Percentiles rank a stretch among this genome's conserved stretches.
Evolutionary conservation across 208 protist genomes (phyloP).

Genomic region (Leishmania aethiopica): DNA sequence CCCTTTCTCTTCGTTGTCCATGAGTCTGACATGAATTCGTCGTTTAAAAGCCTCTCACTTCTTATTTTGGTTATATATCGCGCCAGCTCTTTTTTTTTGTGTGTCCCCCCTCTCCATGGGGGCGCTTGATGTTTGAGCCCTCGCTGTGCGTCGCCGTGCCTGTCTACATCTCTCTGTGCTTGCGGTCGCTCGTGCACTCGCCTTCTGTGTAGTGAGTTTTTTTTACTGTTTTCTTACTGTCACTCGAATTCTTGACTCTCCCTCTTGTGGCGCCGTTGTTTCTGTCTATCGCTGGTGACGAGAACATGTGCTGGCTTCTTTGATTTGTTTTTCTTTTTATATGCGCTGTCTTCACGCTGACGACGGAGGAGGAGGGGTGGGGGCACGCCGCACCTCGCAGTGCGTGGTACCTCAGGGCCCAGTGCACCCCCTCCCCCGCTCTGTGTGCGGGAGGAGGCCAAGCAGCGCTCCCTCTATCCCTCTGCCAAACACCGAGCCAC

Average conservation of each 20-base stretch:
- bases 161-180: neutral
- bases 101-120: too few relatives aligned
- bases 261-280: too few relatives aligned
- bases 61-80: too few relatives aligned
- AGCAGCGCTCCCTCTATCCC: too few relatives aligned
- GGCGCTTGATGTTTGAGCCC: neutral
- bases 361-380: neutral
- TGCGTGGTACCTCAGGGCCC: neutral
- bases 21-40: too few relatives aligned
- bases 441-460: neutral
- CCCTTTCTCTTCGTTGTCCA: too few relatives aligned
- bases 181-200: neutral
- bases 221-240: neutral
- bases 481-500: neutral
- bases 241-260: too few relatives aligned
- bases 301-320: neutral
- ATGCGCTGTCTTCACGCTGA: neutral
- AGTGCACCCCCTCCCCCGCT: neutral
- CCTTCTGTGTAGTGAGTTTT: neutral
- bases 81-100: too few relatives aligned
- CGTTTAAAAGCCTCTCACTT: too few relatives aligned
- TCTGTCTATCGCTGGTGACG: too few relatives aligned
- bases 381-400: neutral
- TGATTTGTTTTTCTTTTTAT: conserved; percentile 9
- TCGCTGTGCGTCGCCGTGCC: neutral